Evolutionary conservation across 768 basidiomycete species (phyloP), one percentile per base, ranked within the genome.

Genomic region (Hirschioporus abietinus): DNA sequence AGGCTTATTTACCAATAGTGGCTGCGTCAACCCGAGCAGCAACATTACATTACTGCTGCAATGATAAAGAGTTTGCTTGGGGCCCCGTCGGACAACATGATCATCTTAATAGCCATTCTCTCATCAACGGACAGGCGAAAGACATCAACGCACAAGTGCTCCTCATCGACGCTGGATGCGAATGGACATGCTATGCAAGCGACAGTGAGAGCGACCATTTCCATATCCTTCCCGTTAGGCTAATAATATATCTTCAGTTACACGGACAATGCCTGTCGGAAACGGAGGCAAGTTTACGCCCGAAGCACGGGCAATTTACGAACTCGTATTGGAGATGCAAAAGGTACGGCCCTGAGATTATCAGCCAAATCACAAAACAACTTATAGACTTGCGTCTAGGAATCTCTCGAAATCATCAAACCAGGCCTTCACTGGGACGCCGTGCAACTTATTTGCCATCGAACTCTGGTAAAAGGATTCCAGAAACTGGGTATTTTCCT

Each of bases 41-140:
- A 0, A 97, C 94, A 0, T 80, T 99, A 4, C 96, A 98, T 73
- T 98, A 98, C 76, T 95, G 95, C 72, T 95, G 93, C 79, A 97
- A 96, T 72, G 92, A 95, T 74, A 85, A 84, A 66, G 89, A 88
- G 60, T 93, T 94, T 73, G 88, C 90, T 0, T 94, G 92, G 92
- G 91, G 92, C 1, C 93, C 93, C 7, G 78, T 90, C 23, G 73
- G 79, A 1, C 75, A 80, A 1, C 80, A 83, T 68, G 86, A 88
- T 68, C 84, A 85, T 64, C 70, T 80, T 25, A 89, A 92, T 73
- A 62, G 23, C 25, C 76, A 74, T 23, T 79, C 81, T 42, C 66
- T 69, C 12, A 63, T 59, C 7, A 76, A 90, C 35, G 76, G 74
- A 8, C 73, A 78, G 15, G 69, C 76, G 9, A 81, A 78, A 63